Conservation (phyloP, 2,329 filamentous ascomycete genomes). For the Fusarium virguliforme region DNA sequence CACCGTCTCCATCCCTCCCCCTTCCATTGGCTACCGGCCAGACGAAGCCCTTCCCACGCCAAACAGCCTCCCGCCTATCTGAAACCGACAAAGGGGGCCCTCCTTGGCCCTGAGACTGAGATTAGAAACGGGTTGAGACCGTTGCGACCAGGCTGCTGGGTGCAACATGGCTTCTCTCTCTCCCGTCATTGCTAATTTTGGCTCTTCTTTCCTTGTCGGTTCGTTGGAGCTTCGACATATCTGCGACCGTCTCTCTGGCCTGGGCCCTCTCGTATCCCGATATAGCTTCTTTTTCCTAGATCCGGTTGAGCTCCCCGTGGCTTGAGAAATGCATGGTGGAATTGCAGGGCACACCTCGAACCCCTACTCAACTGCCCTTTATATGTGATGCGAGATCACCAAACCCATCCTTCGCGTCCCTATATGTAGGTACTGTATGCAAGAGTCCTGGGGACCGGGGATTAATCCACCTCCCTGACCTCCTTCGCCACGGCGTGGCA, state of each 20-base stretch:
- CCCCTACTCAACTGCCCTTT: conserved; percentile 19
- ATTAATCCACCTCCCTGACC: conserved; percentile 61
- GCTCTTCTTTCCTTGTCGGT: conserved; percentile 16
- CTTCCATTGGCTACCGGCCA: conserved; percentile 45
- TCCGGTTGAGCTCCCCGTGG: conserved; percentile 20
- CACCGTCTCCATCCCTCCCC: conserved; percentile 43
- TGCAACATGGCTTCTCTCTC: conserved; percentile 42
- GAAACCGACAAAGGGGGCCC: conserved; percentile 41
- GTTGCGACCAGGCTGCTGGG: conserved; percentile 45
- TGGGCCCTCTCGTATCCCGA: conserved; percentile 24
- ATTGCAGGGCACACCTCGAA: conserved; percentile 30
- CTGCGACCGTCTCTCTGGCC: conserved; percentile 8
- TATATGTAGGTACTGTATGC: conserved; percentile 17
- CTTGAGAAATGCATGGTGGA: conserved; percentile 22
- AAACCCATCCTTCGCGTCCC: conserved; percentile 18
- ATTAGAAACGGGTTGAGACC: conserved; percentile 50
- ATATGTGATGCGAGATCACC: conserved; percentile 35
- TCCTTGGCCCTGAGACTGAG: conserved; percentile 43
- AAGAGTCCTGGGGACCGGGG: conserved; percentile 25
- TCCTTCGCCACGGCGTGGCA: conserved; percentile 75
- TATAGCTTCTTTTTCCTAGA: conserved; percentile 33
- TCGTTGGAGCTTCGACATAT: conserved; percentile 5
- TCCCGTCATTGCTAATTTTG: conserved; percentile 50
- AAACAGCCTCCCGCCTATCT: conserved; percentile 47
- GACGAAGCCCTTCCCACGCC: conserved; percentile 25